Base-by-base conservation (phyloP, 2,329 filamentous ascomycete species). In the Botrytis cinerea region DNA sequence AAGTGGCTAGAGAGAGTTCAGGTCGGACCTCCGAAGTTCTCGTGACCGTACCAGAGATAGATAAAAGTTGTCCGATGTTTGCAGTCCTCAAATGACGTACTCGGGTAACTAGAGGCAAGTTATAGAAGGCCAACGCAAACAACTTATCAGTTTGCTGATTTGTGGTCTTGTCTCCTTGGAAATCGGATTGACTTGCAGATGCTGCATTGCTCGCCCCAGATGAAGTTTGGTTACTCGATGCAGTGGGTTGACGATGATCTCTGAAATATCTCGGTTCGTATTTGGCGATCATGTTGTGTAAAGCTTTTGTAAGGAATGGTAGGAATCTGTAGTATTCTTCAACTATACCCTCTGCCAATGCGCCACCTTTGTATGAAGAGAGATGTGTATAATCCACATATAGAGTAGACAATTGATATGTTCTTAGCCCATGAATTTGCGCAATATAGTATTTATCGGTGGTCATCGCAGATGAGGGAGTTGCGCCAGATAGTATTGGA, bases 81-180 rank as follows among this genome's bases (percentile, higher is more conserved):
- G 90, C 88, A 40, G 96, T 97, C 46, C 96, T 91, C 75, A 99
- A 71, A 74, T 81, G 79, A 73, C 81, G 79, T 70, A 82, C 79
- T 68, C 81, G 77, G 40, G 79, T 79, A 32, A 82, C 78, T 40
- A 82, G 77, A 25, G 91, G 90, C n/a, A 93, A 83, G 77, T 93
- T 93, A 83, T 93, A 93, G 77, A 93, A 93, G 8, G 91, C 91
- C 40, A 93, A 80, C 0, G 91, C 88, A 82, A 99, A 98, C 54
- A 99, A 87, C 85, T 97, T 98, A 84, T 99, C 96, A 0, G 96
- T 98, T 84, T 98, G 95, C 82, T 98, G 95, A 82, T 97, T 94
- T 72, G 91, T 90, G 45, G 93, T 97, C 83, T 93, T 92, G 78
- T 90, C 89, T 62, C 90, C 89, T 60, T 90, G 87, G 25, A 77